These are phyloP conservation scores for Trichoderma arundinaceum DNA, from an alignment of 2,329 filamentous ascomycete species.

Conservation along the genomic window DNA sequence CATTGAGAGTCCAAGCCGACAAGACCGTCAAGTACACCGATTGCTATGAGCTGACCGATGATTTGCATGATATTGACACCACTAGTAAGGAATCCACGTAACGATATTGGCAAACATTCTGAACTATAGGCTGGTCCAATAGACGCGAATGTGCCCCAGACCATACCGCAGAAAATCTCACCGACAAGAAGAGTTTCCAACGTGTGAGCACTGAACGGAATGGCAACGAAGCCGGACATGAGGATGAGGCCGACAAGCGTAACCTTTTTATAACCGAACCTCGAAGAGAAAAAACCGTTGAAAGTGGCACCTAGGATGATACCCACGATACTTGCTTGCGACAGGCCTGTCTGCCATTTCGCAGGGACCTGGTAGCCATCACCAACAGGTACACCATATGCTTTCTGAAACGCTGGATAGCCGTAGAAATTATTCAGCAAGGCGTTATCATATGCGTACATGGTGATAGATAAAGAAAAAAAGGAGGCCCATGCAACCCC, in stretches of 20 bases:
- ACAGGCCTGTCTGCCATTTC: conserved; percentile 57
- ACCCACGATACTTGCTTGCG: conserved; percentile 55
- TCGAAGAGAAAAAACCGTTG: conserved; percentile 41
- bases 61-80: conserved; percentile 56
- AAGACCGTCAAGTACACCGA: conserved; percentile 40
- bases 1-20: conserved; percentile 46
- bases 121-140: conserved; percentile 55
- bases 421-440: conserved; percentile 48
- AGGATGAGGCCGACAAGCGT: conserved; percentile 43
- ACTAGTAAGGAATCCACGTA: conserved; percentile 52
- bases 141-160: conserved; percentile 54
- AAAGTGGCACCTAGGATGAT: conserved; percentile 35
- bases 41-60: conserved; percentile 53
- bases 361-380: conserved; percentile 44
- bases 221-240: conserved; percentile 52
- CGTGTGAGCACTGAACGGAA: conserved; percentile 53
- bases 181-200: conserved; percentile 48
- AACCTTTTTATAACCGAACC: conserved; percentile 50
- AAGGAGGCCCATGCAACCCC: conserved; percentile 21
- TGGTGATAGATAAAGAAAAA: conserved; percentile 41
- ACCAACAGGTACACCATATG: conserved; percentile 40
- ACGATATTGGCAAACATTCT: conserved; percentile 47
- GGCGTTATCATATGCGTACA: conserved; percentile 51
- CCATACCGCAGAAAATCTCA: conserved; percentile 54
- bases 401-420: conserved; percentile 38